Conservation (phyloP, 2,329 filamentous ascomycete species). For the Tolypocladium paradoxum region DNA sequence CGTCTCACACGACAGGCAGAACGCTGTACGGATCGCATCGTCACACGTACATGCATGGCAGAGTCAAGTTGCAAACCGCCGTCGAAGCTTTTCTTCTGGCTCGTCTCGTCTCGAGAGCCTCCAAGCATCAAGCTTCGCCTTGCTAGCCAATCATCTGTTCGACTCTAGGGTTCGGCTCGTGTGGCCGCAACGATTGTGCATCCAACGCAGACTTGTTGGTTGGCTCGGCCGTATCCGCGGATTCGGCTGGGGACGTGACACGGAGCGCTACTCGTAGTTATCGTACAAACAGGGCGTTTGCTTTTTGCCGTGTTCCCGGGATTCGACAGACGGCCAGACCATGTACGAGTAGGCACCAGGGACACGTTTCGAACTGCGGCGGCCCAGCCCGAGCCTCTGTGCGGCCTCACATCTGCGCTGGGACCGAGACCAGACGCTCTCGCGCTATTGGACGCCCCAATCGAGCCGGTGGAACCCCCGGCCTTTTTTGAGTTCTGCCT, state of each 20-base stretch:
- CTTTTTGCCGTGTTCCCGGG: neutral
- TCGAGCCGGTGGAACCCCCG: neutral
- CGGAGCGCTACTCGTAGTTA: neutral
- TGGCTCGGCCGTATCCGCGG: neutral
- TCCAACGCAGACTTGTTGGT: neutral
- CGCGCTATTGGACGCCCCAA: neutral
- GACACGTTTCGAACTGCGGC: slow-evolving; percentile 1
- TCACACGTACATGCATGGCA: neutral
- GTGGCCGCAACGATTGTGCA: neutral
- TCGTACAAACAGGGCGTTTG: neutral
- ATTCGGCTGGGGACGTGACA: neutral
- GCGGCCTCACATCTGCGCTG: neutral
- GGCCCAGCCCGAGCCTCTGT: neutral
- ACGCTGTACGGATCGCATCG: neutral
- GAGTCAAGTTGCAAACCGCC: neutral
- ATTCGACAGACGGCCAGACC: neutral
- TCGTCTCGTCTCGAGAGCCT: neutral
- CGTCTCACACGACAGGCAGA: neutral
- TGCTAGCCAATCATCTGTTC: neutral
- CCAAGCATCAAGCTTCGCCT: neutral
- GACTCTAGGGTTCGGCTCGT: neutral
- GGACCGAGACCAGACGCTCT: neutral
- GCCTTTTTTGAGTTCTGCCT: neutral
- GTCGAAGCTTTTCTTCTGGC: neutral
- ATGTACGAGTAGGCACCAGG: slow-evolving; percentile 1